Evolutionary conservation across 2,329 filamentous ascomycete genomes (phyloP).

Genomic region (Colletotrichum australisinense): DNA sequence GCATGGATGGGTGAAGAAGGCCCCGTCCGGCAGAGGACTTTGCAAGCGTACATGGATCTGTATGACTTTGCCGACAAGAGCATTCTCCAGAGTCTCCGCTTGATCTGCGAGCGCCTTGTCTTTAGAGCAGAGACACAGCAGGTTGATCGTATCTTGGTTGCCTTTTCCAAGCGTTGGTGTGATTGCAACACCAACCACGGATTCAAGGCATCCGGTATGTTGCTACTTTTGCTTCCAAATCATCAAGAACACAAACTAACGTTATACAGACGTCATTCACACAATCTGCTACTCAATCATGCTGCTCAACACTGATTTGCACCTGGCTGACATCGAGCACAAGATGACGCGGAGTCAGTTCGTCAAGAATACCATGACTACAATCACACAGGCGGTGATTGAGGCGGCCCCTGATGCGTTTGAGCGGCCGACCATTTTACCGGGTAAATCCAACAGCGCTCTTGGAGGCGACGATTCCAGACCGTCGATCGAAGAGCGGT

Average conservation of each 20-base stretch:
- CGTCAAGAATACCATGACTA: slow-evolving; percentile 95
- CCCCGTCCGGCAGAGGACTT: slow-evolving; percentile 65
- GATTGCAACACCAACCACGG: slow-evolving; percentile 92
- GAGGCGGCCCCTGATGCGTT: slow-evolving; percentile 79
- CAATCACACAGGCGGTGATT: slow-evolving; percentile 80
- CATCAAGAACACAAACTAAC: slow-evolving; percentile 43
- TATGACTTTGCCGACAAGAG: slow-evolving; percentile 88
- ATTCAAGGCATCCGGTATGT: slow-evolving; percentile 86
- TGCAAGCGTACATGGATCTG: slow-evolving; percentile 88
- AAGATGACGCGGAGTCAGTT: slow-evolving; percentile 98
- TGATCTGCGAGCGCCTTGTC: slow-evolving; percentile 83
- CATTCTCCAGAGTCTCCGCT: slow-evolving; percentile 81
- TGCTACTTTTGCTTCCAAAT: neutral
- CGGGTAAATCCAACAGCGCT: slow-evolving; percentile 49
- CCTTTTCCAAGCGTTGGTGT: slow-evolving; percentile 91
- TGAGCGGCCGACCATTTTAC: slow-evolving; percentile 67
- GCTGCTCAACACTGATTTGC: slow-evolving; percentile 94
- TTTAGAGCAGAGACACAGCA: slow-evolving; percentile 95
- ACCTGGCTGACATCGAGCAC: slow-evolving; percentile 92
- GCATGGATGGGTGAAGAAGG: slow-evolving; percentile 88
- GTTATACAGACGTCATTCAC: slow-evolving; percentile 83
- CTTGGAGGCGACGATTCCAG: slow-evolving; percentile 45
- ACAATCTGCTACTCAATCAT: slow-evolving; percentile 97
- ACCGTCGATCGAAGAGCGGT: slow-evolving; percentile 50
- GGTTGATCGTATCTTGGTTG: slow-evolving; percentile 92